These are phyloP conservation scores for Botryotinia calthae DNA, from an alignment of 2,329 filamentous ascomycete genomes.

Conservation along the genomic window DNA sequence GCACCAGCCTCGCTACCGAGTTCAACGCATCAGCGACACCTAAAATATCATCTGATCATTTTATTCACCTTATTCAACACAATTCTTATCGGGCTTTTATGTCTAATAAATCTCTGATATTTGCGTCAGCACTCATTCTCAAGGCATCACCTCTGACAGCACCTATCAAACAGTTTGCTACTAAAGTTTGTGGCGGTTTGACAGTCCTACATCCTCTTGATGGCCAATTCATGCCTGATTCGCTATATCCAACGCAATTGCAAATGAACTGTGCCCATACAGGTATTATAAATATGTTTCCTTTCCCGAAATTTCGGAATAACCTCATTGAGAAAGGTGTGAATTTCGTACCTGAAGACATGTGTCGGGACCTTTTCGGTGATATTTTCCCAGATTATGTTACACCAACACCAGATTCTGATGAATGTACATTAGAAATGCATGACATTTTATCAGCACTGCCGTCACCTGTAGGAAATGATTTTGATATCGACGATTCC, in stretches of 20 bases:
- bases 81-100: constrained; percentile 26
- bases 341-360: constrained; percentile 22
- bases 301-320: constrained; percentile 29
- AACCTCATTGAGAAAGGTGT: constrained; percentile 27
- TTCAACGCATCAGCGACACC: background rate
- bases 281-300: constrained; percentile 26
- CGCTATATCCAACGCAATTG: background rate
- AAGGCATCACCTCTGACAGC: constrained; percentile 12
- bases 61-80: constrained; percentile 28
- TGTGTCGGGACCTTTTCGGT: constrained; percentile 23
- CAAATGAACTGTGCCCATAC: constrained; percentile 14
- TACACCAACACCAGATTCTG: constrained; percentile 2
- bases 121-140: constrained; percentile 12
- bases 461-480: background rate
- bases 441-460: constrained; percentile 10
- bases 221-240: background rate
- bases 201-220: constrained; percentile 20
- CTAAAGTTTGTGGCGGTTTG: constrained; percentile 21
- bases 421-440: constrained; percentile 7
- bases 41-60: constrained; percentile 25
- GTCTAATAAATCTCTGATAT: constrained; percentile 25
- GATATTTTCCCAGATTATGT: constrained; percentile 25
- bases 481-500: background rate
- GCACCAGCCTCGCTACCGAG: background rate
- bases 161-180: constrained; percentile 17